Evolutionary conservation across 192 early-diverging fungal species (phyloP).

Genomic region (Podila epicladia): DNA sequence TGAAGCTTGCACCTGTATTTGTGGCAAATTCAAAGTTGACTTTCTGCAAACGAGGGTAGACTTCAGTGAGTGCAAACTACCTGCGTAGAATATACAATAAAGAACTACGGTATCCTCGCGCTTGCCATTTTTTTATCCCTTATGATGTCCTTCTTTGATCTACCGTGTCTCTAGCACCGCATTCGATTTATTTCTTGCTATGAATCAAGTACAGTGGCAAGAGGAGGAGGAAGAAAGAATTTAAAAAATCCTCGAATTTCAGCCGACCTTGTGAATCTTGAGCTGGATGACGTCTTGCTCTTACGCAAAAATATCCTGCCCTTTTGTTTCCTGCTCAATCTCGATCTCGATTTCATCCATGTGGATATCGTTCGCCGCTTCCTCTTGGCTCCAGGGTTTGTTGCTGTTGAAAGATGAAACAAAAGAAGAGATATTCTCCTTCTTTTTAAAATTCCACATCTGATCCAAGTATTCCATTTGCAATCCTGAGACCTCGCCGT

Average conservation of each 20-base stretch:
- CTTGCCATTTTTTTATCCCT: conserved; percentile 5
- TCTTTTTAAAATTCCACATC: conserved; percentile 13
- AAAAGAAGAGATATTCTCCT: background rate
- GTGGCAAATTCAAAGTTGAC: conserved; percentile 1
- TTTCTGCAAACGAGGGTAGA: conserved; percentile 4
- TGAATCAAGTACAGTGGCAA: conserved; percentile 8
- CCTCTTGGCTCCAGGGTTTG: conserved; percentile 5
- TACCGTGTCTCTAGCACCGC: conserved; percentile 1
- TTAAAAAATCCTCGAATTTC: conserved; percentile 2
- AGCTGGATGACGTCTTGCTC: conserved; percentile 4
- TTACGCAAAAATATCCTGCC: conserved; percentile 6
- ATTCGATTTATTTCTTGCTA: conserved; percentile 8
- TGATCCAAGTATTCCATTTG: conserved; percentile 6
- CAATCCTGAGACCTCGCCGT: conserved; percentile 11
- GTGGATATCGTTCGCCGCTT: conserved; percentile 2
- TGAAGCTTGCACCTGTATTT: conserved; percentile 6
- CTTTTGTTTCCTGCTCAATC: conserved; percentile 1
- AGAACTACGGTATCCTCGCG: conserved; percentile 4
- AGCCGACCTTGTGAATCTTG: conserved; percentile 1
- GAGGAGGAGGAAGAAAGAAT: background rate
- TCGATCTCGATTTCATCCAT: conserved; percentile 7
- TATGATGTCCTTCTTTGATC: conserved; percentile 5
- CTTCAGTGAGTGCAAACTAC: conserved; percentile 7
- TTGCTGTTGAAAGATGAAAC: conserved; percentile 6
- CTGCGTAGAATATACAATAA: conserved; percentile 3